Conservation (phyloP, 2,329 filamentous ascomycete species). For the Macrophomina pseudophaseolina region DNA sequence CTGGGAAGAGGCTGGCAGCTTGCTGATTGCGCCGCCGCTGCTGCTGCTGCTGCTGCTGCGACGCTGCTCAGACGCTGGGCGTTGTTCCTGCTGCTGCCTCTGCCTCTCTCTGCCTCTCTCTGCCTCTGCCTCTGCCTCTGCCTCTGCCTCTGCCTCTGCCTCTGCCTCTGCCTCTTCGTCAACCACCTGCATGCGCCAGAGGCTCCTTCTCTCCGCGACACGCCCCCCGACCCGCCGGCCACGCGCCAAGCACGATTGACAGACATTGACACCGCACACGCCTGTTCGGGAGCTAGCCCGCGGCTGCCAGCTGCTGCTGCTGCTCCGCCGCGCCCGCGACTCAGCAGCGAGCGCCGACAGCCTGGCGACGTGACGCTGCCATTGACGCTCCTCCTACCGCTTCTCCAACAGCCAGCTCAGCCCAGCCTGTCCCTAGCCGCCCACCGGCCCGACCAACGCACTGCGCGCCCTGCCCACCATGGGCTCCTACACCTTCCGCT, state of each 20-base stretch:
- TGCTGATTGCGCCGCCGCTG: too few relatives aligned
- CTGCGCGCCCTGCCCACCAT: slow-evolving; percentile 44
- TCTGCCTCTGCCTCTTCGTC: too few relatives aligned
- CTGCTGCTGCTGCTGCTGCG: too few relatives aligned
- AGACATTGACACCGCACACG: slow-evolving; percentile 17
- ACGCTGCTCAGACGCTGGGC: too few relatives aligned
- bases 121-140: too few relatives aligned
- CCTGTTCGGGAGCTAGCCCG: slow-evolving; percentile 11
- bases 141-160: too few relatives aligned
- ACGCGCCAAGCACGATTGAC: not conserved
- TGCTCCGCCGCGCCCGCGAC: slow-evolving; percentile 8
- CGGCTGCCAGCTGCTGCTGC: not conserved
- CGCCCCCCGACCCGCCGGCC: not conserved
- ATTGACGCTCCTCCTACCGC: slow-evolving; percentile 18
- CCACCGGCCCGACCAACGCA: slow-evolving; percentile 1
- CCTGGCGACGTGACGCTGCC: slow-evolving; percentile 1
- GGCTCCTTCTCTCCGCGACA: not conserved
- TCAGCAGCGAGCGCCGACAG: slow-evolving; percentile 5
- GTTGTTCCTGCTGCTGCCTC: too few relatives aligned
- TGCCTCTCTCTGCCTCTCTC: too few relatives aligned
- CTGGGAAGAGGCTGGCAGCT: slow-evolving; percentile 16
- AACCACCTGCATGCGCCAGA: not conserved
- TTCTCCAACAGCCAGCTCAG: slow-evolving; percentile 14
- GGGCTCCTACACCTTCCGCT: slow-evolving; percentile 73
- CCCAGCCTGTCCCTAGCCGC: slow-evolving; percentile 10